Base-by-base conservation (phyloP, 2,329 filamentous ascomycete species). In the Xylaria sp. region DNA sequence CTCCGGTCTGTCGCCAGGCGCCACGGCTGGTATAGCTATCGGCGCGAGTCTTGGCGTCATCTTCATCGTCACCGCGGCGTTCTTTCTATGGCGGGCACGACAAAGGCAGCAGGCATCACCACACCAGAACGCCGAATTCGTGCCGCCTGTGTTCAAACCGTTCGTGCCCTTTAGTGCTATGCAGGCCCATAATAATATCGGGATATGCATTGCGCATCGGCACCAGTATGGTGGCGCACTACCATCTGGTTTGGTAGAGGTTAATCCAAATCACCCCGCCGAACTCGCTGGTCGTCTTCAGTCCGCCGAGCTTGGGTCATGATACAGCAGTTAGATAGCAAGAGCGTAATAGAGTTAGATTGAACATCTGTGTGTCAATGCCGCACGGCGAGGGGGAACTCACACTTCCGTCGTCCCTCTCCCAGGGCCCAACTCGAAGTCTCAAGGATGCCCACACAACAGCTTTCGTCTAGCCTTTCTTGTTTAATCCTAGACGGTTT, bases 1-100 rank as follows among this genome's bases (percentile, higher is more conserved):
- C 20, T 11, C 25, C 15, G 45, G n/a, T 7, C 63, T 67, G 22
- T 54, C 64, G 13, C 1, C 57, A 22, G 67, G 60, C n/a, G 47
- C 53, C 6, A 55, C 15, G 7, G 61, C 61, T 7, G 61, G 64
- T 1, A 65, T 67, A 55, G 65, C 27, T 20, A 45, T 69, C 20
- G 67, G 56, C 25, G 39, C 27, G 3, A 13, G 54, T 10, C 17
- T 60, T 2, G 64, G 13, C 25, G 57, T 13, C 15, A 62, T 65
- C 20, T 17, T 67, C 10, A 3, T 51, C 11, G 64, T 53, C 33
- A 47, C 61, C 0, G 36, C 38, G 2, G 64, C 38, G 2, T 67
- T 67, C 53, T 67, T 45, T 38, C 5, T 64, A 31, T 67, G 61
- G 64, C 51, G 61, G 22, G 3, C 13, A 2, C 22, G 38, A 31